phyloP scores from a whole-genome alignment of 306 rosid species.

The Ormosia semicastrata region DNA sequence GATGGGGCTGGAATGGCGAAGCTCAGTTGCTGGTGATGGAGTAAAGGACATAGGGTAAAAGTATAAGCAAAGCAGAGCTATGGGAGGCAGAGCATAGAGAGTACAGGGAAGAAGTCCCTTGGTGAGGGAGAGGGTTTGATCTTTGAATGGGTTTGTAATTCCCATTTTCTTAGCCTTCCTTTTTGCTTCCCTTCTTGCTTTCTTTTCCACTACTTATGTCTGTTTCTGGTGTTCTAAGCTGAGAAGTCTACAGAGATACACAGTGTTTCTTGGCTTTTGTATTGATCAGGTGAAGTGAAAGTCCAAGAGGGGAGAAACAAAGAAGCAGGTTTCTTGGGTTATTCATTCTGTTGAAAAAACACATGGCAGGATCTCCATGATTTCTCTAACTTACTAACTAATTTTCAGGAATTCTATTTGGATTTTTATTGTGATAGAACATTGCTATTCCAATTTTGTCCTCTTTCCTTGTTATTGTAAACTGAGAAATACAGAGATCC shows the following conservation, averaged over 20 bases:
- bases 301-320: background rate
- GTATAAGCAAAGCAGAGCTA: conserved; percentile 52
- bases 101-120: conserved; percentile 55
- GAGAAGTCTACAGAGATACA: background rate
- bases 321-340: background rate
- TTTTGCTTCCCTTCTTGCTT: background rate
- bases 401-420: background rate
- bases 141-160: conserved; percentile 43
- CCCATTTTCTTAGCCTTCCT: conserved; percentile 39
- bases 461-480: background rate
- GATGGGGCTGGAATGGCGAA: conserved; percentile 22
- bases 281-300: background rate
- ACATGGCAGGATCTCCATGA: background rate
- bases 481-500: background rate
- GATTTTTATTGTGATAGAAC: background rate
- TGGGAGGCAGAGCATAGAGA: conserved; percentile 48
- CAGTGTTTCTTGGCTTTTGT: background rate
- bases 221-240: background rate
- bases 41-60: conserved; percentile 44
- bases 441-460: background rate
- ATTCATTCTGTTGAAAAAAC: conserved; percentile 16
- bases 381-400: conserved; percentile 26
- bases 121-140: conserved; percentile 26
- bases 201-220: background rate
- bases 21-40: conserved; percentile 26